Percentiles rank a stretch among this genome's conserved stretches.
phyloP scores from a whole-genome alignment of 129 eudicot genomes.

The Flaveria brownii region DNA sequence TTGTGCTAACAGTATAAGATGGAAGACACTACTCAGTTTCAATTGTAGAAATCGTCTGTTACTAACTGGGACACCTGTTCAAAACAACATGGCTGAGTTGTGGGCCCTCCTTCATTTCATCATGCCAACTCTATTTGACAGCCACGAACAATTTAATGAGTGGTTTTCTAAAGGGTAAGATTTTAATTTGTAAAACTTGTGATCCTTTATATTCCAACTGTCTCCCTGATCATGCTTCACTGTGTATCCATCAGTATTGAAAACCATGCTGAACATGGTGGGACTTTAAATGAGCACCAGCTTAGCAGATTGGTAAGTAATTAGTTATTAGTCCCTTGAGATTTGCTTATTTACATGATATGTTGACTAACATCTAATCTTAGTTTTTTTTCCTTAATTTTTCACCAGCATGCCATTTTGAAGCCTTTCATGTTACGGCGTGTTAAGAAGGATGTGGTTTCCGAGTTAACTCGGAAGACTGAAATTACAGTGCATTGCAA shows the following conservation, averaged over 20 bases:
- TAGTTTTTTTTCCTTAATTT: constrained; percentile 10
- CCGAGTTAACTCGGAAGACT: constrained; percentile 83
- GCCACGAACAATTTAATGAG: constrained; percentile 96
- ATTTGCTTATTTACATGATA: background rate
- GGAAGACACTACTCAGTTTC: constrained; percentile 98
- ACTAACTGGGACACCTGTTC: constrained; percentile 95
- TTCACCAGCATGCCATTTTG: constrained; percentile 91
- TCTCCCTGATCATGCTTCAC: constrained; percentile 27
- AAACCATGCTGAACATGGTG: constrained; percentile 99
- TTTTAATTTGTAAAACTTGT: background rate
- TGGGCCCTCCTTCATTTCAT: constrained; percentile 99
- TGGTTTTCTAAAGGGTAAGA: constrained; percentile 99
- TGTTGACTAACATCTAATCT: constrained; percentile 4
- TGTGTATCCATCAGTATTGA: constrained; percentile 61
- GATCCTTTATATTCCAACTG: background rate
- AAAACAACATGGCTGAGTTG: constrained; percentile 99
- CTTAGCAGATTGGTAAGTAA: constrained; percentile 86
- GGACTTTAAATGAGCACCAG: constrained; percentile 97
- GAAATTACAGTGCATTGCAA: constrained; percentile 90
- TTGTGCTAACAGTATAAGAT: constrained; percentile 77
- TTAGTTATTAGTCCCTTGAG: background rate
- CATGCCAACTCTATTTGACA: constrained; percentile 96
- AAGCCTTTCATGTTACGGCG: constrained; percentile 99
- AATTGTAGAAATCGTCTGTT: constrained; percentile 98
- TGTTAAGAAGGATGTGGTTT: constrained; percentile 85